Evolutionary conservation across 192 early-diverging fungal genomes (phyloP), one percentile per base, ranked within the genome.

Genomic region (Podila clonocystis): DNA sequence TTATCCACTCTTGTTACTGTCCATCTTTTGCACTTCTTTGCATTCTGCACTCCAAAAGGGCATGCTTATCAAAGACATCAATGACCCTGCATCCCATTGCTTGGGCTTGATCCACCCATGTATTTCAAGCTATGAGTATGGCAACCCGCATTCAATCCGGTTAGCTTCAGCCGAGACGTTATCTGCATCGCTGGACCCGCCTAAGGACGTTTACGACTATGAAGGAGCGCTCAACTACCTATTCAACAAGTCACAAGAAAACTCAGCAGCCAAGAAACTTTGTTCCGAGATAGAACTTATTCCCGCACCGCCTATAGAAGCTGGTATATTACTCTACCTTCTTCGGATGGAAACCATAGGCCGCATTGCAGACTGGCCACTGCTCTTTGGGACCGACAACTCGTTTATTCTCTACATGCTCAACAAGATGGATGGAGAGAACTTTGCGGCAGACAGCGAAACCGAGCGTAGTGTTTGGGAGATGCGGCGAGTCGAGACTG

Each of bases 391-490:
- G 2, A 5, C 34, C 0, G 70, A 48, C 8, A 80, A 73, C 22
- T 61, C 71, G 20, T 80, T 80, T 57, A 73, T 80, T 38, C 4
- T 62, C 3, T 41, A 80, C 36, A 15, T 80, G 45, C 55, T 80
- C 3, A 45, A 80, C 2, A 80, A 80, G 71, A 73, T 80, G 70
- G 8, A 50, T 9, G 58, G 24, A 15, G 28, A 24, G 24, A 48
- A 55, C 50, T 63, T 60, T n/a, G 50, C 61, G 20, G 9, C 57
- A 4, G 58, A 59, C 11, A 80, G 55, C n/a, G 48, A 49, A 36
- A 72, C 68, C 9, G 77, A 80, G 30, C 67, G n/a, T 28, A 52
- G 65, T 15, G 63, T 80, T 9, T 80, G 77, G 77, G 65, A 80
- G 6, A 28, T 63, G 11, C 70, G 77, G 1, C 49, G 67, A 13